phyloP scores from a whole-genome alignment of 176 grass and related monocot species.

The Paspalum notatum region DNA sequence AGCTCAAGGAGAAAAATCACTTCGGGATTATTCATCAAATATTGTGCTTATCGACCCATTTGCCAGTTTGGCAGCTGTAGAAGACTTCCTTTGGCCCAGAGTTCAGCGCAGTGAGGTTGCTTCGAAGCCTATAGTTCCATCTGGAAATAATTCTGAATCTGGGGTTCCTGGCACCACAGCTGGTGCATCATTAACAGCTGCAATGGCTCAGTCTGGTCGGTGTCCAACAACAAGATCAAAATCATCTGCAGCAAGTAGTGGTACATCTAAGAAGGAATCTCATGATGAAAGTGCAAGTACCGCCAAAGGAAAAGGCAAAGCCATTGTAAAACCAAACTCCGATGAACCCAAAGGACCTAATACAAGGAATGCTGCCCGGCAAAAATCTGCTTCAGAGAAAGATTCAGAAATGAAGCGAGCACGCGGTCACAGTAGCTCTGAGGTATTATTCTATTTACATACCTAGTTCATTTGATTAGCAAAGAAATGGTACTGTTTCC shows the following conservation, averaged over 20 bases:
- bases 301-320: slow-evolving; percentile 88
- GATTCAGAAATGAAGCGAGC: slow-evolving; percentile 65
- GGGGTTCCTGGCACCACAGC: slow-evolving; percentile 37
- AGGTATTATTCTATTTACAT: slow-evolving; percentile 54
- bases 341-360: slow-evolving; percentile 68
- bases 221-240: slow-evolving; percentile 77
- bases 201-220: slow-evolving; percentile 48
- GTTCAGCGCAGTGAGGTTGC: slow-evolving; percentile 72
- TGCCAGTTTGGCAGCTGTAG: slow-evolving; percentile 73
- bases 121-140: slow-evolving; percentile 46
- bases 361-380: slow-evolving; percentile 73
- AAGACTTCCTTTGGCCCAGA: slow-evolving; percentile 94
- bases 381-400: slow-evolving; percentile 74
- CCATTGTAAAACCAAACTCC: slow-evolving; percentile 59
- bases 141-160: slow-evolving; percentile 76
- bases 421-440: slow-evolving; percentile 73
- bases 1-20: slow-evolving; percentile 83
- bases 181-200: slow-evolving; percentile 50
- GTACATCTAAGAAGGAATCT: slow-evolving; percentile 56
- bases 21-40: slow-evolving; percentile 89
- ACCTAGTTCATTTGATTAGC: neutral
- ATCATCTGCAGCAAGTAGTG: slow-evolving; percentile 60
- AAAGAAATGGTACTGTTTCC: neutral
- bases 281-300: slow-evolving; percentile 54
- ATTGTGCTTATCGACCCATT: slow-evolving; percentile 87